phyloP scores from a whole-genome alignment of 2,329 filamentous ascomycete species.

The Aspergillus texensis region DNA sequence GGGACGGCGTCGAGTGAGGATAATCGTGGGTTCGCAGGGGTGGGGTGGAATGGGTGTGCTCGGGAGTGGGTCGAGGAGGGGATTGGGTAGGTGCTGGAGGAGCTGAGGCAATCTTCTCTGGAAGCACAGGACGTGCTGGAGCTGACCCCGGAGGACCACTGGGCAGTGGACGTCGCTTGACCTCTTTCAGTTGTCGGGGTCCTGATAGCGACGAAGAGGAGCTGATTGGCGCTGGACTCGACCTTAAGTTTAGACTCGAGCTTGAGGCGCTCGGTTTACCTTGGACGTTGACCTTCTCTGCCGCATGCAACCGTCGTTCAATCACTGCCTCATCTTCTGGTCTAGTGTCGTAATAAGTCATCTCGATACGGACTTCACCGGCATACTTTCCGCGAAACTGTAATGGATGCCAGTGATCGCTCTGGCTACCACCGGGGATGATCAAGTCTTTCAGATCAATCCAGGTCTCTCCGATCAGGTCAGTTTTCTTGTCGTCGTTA shows the following conservation, averaged over 20 bases:
- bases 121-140: slow-evolving; percentile 53
- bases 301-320: slow-evolving; percentile 56
- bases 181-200: slow-evolving; percentile 60
- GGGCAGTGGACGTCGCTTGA: slow-evolving; percentile 84
- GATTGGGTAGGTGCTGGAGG: slow-evolving; percentile 34
- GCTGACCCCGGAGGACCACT: slow-evolving; percentile 66
- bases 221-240: slow-evolving; percentile 15
- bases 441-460: slow-evolving; percentile 81
- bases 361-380: slow-evolving; percentile 89
- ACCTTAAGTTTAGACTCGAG: slow-evolving; percentile 14
- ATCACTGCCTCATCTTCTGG: slow-evolving; percentile 73
- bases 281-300: slow-evolving; percentile 36
- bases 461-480: slow-evolving; percentile 93
- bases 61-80: slow-evolving; percentile 16
- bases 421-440: slow-evolving; percentile 85
- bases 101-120: slow-evolving; percentile 35
- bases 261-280: slow-evolving; percentile 29
- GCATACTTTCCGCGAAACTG: slow-evolving; percentile 93
- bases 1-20: slow-evolving; percentile 35
- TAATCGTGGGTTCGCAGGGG: slow-evolving; percentile 33
- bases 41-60: slow-evolving; percentile 27
- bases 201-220: slow-evolving; percentile 38
- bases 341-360: slow-evolving; percentile 92
- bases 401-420: slow-evolving; percentile 86
- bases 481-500: slow-evolving; percentile 97